These are phyloP conservation scores for Pilaira anomala DNA, from an alignment of 192 early-diverging fungal species.

Conservation along the genomic window DNA sequence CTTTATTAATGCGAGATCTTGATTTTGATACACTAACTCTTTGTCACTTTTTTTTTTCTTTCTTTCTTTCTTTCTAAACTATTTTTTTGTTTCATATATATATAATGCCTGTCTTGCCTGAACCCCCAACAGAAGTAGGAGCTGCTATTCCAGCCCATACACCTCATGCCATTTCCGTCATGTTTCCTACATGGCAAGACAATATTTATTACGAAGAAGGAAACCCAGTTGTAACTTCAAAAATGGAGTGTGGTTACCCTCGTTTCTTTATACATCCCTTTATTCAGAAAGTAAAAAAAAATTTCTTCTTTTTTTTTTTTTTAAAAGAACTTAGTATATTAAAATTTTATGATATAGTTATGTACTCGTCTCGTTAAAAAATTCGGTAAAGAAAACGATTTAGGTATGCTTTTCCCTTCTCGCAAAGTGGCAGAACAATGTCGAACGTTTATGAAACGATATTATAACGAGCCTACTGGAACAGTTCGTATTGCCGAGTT, in stretches of 20 bases:
- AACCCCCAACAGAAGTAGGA: slow-evolving; percentile 48
- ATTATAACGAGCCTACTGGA: slow-evolving; percentile 31
- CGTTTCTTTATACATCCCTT: slow-evolving; percentile 85
- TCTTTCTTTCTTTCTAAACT: slow-evolving; percentile 5
- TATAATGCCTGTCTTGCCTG: slow-evolving; percentile 21
- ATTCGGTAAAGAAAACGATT: slow-evolving; percentile 63
- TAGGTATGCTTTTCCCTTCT: slow-evolving; percentile 75
- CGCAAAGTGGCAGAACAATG: slow-evolving; percentile 62
- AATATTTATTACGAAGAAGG: slow-evolving; percentile 93
- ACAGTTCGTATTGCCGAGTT: slow-evolving; percentile 64
- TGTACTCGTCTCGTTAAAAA: slow-evolving; percentile 52
- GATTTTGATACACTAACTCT: neutral
- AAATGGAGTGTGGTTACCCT: slow-evolving; percentile 86
- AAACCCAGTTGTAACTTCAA: slow-evolving; percentile 61
- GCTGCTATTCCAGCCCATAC: slow-evolving; percentile 72
- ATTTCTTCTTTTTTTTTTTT: too few species aligned
- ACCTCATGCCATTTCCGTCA: slow-evolving; percentile 85
- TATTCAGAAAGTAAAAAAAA: slow-evolving; percentile 61
- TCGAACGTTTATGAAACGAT: slow-evolving; percentile 58
- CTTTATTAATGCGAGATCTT: neutral
- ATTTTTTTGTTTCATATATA: neutral
- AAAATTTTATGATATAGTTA: slow-evolving; percentile 5
- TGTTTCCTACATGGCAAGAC: slow-evolving; percentile 84
- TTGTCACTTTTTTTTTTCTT: slow-evolving; percentile 3
- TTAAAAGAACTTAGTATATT: neutral